A percentile compares a stretch with the other conserved stretches of the same genome.
Evolutionary conservation across 75 land plant species (phyloP).

Genomic region (Picea glauca): DNA sequence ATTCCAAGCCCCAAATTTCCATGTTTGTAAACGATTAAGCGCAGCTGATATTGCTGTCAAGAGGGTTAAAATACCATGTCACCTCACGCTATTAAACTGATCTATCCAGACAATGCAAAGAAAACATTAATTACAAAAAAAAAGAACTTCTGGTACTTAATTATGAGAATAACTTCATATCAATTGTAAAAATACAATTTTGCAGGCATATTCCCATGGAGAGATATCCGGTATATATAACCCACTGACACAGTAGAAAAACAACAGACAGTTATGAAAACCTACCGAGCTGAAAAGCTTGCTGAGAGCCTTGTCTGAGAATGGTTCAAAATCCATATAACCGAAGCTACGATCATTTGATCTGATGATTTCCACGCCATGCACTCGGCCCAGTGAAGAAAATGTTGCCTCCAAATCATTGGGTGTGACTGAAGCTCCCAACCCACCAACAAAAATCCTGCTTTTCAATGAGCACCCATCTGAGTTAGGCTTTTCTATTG

Average conservation of each 20-base stretch:
- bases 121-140: background rate
- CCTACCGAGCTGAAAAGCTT: constrained; percentile 80
- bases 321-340: constrained; percentile 68
- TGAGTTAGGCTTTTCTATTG: too few species aligned
- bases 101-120: too few species aligned
- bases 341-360: constrained; percentile 77
- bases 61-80: background rate
- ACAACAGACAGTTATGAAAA: background rate
- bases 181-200: background rate
- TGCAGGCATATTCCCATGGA: background rate
- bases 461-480: too few species aligned
- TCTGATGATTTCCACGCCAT: constrained; percentile 53
- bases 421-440: constrained; percentile 53
- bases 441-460: constrained; percentile 79
- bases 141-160: background rate
- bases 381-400: constrained; percentile 52
- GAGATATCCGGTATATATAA: background rate
- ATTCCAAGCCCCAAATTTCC: too few species aligned
- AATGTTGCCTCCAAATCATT: constrained; percentile 62
- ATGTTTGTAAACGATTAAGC: too few species aligned
- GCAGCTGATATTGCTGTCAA: too few species aligned
- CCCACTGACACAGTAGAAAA: background rate
- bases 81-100: background rate
- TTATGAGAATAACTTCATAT: too few species aligned
- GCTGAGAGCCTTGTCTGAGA: constrained; percentile 48